phyloP scores from a whole-genome alignment of 1,139 yeast species.

The Debaryomycetaceae sp. region DNA sequence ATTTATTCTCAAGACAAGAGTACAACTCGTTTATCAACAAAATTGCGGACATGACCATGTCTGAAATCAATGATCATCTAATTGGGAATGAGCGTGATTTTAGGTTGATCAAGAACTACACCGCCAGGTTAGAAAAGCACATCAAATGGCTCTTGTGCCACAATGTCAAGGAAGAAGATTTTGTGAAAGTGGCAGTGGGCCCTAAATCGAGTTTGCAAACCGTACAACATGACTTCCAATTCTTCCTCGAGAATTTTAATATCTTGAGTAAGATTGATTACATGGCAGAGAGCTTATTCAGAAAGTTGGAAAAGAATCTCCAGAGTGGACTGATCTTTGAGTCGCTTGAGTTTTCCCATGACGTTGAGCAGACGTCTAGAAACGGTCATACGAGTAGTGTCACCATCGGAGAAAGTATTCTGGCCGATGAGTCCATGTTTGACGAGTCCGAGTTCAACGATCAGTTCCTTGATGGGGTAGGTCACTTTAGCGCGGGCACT shows the following conservation, averaged over 20 bases:
- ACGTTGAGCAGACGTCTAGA: background rate
- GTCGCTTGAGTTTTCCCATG: conserved; percentile 6
- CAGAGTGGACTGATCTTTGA: conserved; percentile 15
- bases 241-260: conserved; percentile 26
- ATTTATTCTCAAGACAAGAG: background rate
- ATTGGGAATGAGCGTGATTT: background rate
- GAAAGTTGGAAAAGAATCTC: conserved; percentile 21
- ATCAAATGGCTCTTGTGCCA: conserved; percentile 6
- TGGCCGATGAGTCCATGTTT: conserved; percentile 1
- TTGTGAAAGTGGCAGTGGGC: conserved; percentile 4
- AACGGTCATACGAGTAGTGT: background rate
- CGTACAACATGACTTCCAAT: conserved; percentile 17
- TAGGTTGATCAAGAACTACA: conserved; percentile 1
- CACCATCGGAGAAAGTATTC: background rate
- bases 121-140: conserved; percentile 4
- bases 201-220: conserved; percentile 8
- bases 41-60: background rate
- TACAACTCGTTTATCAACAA: background rate
- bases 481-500: conserved; percentile 12
- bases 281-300: conserved; percentile 26
- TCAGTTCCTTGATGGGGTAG: conserved; percentile 24
- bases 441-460: conserved; percentile 19
- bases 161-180: conserved; percentile 4
- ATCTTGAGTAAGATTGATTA: conserved; percentile 28
- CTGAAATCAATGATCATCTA: conserved; percentile 3